phyloP scores from a whole-genome alignment of 352 stramenopile species.

The Albugo candida region DNA sequence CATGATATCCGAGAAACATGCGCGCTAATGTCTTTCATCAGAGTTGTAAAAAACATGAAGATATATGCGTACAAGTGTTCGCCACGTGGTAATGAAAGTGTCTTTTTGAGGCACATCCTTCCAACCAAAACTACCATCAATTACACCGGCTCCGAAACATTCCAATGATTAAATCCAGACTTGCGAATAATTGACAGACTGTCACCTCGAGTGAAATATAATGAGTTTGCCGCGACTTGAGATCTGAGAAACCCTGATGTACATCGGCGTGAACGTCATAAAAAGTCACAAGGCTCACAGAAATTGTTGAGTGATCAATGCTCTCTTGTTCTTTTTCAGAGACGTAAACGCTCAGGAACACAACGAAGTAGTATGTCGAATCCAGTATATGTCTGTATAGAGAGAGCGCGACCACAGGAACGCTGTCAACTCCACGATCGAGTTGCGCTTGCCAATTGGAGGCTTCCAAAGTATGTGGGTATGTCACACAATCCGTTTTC shows the following conservation, averaged over 20 bases:
- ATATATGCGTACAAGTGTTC: no score
- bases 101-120: constrained; percentile 59
- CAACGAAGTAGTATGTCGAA: constrained; percentile 67
- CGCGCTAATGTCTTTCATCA: no score
- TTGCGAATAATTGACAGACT: constrained; percentile 67
- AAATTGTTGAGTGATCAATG: constrained; percentile 36
- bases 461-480: constrained; percentile 53
- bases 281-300: constrained; percentile 69
- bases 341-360: constrained; percentile 56
- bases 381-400: constrained; percentile 85
- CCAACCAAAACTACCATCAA: constrained; percentile 83
- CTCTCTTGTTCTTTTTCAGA: constrained; percentile 24
- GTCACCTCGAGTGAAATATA: constrained; percentile 84
- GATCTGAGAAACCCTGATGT: constrained; percentile 72
- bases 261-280: constrained; percentile 74
- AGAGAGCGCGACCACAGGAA: constrained; percentile 77
- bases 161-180: constrained; percentile 72
- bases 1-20: no score
- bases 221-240: constrained; percentile 56
- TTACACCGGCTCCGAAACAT: constrained; percentile 72
- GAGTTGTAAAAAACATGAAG: no score
- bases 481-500: constrained; percentile 60
- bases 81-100: constrained; percentile 23
- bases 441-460: constrained; percentile 76
- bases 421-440: constrained; percentile 42